Base-by-base conservation (phyloP, 345 rosid species). In the Lepidium sativum region DNA sequence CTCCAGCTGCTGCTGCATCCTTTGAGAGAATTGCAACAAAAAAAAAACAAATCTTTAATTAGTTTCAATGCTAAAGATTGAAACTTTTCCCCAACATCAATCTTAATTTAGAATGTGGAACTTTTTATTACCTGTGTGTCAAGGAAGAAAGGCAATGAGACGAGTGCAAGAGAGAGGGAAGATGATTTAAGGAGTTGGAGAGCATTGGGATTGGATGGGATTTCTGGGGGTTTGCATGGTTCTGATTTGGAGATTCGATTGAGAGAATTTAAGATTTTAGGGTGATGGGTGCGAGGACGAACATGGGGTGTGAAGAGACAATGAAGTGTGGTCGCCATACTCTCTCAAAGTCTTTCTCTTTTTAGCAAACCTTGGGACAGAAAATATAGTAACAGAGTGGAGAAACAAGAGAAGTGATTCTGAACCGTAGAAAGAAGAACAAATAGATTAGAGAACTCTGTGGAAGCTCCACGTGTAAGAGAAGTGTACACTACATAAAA, bases 1-100 rank as follows among this genome's bases (percentile, higher is more conserved):
- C 96, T 54, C n/a, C 79, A 14, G 32, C 83, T 59, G 96, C 97
- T 72, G 83, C 33, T 20, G 95, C 97, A 79, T 82, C 95, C 96
- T 90, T 84, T 34, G 5, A 4, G 14, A 31, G 29, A 25, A 4
- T 25, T 16, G 6, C 2, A 15, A 29, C 3, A 2, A 21, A 6
- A 21, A n/a, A n/a, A 5, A 6, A 7, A 23, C 29, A 25, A 25
- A 25, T 25, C 6, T 25, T 25, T 23, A 2, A 23, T 23, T 23
- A 8, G 57, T 20, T 8, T 32, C 9, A 34, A 34, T 54, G 59
- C 18, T 12, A 18, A 56, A 43, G 53, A 60, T 42, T 60, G 33
- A 42, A 11, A n/a, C n/a, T n/a, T n/a, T 23, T 2, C 29, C 4
- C 29, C 6, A 25, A 5, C 29, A 25, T 5, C 29, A 25, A 25